phyloP scores from a whole-genome alignment of 345 rosid species.

The Acer campestre region DNA sequence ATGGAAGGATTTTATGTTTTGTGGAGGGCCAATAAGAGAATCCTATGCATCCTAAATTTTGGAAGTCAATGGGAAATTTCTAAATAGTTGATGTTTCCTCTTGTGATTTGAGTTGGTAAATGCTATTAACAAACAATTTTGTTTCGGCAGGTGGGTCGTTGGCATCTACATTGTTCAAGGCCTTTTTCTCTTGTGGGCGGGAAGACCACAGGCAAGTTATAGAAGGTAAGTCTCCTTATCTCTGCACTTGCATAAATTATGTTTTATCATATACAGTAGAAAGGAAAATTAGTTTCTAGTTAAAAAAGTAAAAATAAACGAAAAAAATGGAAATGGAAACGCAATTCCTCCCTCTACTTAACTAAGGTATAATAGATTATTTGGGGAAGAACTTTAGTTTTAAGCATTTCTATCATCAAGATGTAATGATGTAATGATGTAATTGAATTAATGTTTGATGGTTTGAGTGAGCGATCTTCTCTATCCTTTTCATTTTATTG shows the following conservation, averaged over 20 bases:
- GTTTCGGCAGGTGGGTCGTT: constrained; percentile 51
- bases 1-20: neutral
- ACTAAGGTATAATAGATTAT: neutral
- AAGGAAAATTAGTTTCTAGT: neutral
- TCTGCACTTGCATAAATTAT: neutral
- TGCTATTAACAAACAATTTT: constrained; percentile 8
- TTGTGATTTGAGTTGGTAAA: constrained; percentile 1
- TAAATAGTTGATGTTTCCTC: constrained; percentile 15
- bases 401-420: neutral
- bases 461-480: neutral
- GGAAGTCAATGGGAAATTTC: neutral
- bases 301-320: neutral
- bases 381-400: neutral
- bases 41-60: neutral
- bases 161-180: constrained; percentile 57
- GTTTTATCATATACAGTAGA: neutral
- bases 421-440: neutral
- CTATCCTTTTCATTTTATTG: neutral
- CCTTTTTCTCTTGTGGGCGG: constrained; percentile 92
- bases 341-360: neutral
- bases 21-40: neutral
- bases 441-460: neutral
- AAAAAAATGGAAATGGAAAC: neutral
- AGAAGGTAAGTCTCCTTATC: constrained; percentile 54
- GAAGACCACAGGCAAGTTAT: constrained; percentile 67